Percentiles rank a stretch among this genome's conserved stretches.
These are phyloP conservation scores for Crithidia thermophila DNA, from an alignment of 208 protist species.

Conservation along the genomic window DNA sequence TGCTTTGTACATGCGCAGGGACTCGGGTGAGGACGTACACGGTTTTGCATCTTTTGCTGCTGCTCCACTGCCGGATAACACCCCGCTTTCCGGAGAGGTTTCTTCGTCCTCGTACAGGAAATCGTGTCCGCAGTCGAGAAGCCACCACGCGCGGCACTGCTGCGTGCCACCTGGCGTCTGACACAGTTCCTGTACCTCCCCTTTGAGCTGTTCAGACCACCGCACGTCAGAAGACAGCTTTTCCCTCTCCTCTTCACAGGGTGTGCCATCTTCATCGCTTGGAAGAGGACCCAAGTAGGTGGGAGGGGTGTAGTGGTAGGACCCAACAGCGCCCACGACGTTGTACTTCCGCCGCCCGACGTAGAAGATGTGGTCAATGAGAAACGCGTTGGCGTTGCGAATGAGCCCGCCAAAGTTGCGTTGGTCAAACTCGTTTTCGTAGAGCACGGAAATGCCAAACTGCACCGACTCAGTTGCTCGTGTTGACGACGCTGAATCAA, in stretches of 20 bases:
- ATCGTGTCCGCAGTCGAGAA: slow-evolving; percentile 78
- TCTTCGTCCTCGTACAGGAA: slow-evolving; percentile 40
- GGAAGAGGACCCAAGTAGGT: slow-evolving; percentile 50
- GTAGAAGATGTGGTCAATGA: slow-evolving; percentile 82
- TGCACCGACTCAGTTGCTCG: neutral
- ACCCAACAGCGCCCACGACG: slow-evolving; percentile 80
- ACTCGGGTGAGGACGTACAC: slow-evolving; percentile 30
- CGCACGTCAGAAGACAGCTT: too few species aligned
- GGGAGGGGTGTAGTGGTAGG: slow-evolving; percentile 84
- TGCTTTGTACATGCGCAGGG: slow-evolving; percentile 43
- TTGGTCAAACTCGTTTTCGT: slow-evolving; percentile 87
- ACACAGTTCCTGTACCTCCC: slow-evolving; percentile 23
- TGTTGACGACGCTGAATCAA: too few species aligned
- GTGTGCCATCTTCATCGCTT: too few species aligned
- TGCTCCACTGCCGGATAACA: neutral
- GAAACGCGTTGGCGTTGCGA: slow-evolving; percentile 88
- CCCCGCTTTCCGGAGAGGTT: neutral
- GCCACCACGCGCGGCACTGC: too few species aligned
- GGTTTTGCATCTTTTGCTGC: neutral
- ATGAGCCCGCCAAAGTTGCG: slow-evolving; percentile 88
- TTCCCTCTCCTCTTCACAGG: too few species aligned
- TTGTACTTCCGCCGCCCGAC: slow-evolving; percentile 82
- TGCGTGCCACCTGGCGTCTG: too few species aligned
- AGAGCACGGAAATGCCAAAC: slow-evolving; percentile 87
- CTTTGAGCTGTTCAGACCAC: slow-evolving; percentile 24